Conservation (phyloP, 1,139 yeast genomes). For the Citeromyces hawaiiensis region DNA sequence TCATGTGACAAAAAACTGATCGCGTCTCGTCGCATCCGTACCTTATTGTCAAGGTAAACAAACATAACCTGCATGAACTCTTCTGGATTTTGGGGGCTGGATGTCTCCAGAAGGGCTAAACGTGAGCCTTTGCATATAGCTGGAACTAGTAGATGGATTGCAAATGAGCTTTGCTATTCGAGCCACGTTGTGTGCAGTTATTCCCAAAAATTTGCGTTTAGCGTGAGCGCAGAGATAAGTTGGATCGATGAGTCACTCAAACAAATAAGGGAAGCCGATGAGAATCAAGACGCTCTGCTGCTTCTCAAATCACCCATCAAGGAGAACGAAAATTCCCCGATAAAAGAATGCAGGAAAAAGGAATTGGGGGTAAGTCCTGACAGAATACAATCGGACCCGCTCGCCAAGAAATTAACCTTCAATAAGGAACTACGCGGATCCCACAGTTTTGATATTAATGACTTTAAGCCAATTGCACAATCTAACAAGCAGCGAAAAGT, state of each 20-base stretch:
- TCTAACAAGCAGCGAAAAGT: background rate
- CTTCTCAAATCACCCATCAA: constrained; percentile 5
- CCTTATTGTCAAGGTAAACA: background rate
- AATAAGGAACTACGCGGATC: background rate
- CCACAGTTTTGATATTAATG: background rate
- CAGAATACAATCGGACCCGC: background rate
- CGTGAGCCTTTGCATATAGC: constrained; percentile 12
- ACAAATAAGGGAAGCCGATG: constrained; percentile 4
- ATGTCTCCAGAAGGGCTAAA: background rate
- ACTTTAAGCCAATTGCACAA: background rate
- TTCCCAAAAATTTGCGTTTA: constrained; percentile 22
- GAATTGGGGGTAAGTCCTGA: background rate
- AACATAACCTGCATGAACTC: constrained; percentile 1
- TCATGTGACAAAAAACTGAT: too few species aligned
- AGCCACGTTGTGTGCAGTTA: constrained; percentile 17
- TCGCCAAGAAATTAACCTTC: background rate
- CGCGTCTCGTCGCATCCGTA: background rate
- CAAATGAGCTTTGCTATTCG: constrained; percentile 21
- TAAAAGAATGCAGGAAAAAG: constrained; percentile 1
- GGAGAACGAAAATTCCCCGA: background rate
- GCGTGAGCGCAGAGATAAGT: constrained; percentile 22
- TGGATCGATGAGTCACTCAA: constrained; percentile 24
- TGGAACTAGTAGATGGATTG: constrained; percentile 32
- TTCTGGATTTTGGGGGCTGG: constrained; percentile 1
- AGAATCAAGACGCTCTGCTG: constrained; percentile 2